Conservation (phyloP, 371 early-diverging fungal species). For the Mucor saturninus region DNA sequence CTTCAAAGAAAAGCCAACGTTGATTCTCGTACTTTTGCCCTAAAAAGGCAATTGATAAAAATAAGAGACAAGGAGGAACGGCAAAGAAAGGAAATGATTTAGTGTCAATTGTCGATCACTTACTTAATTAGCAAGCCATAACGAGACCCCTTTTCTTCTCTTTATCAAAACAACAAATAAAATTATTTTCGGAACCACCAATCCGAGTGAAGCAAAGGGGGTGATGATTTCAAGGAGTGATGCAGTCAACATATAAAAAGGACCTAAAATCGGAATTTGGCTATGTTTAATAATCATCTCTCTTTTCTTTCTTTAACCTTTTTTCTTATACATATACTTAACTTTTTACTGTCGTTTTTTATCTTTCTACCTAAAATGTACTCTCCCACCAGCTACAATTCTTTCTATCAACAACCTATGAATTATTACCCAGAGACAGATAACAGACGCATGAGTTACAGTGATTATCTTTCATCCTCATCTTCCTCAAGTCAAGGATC, state of each 20-base stretch:
- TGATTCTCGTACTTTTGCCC: neutral
- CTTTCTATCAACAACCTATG: neutral
- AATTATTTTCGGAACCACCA: conserved; percentile 5
- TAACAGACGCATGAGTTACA: conserved; percentile 36
- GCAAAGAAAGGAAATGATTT: neutral
- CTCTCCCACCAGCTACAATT: neutral
- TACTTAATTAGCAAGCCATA: conserved; percentile 1
- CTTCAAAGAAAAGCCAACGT: neutral
- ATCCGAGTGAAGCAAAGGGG: neutral
- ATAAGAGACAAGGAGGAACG: neutral
- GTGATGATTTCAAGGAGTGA: conserved; percentile 3
- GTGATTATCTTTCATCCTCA: conserved; percentile 37
- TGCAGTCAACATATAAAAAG: neutral
- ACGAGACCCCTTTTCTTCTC: neutral
- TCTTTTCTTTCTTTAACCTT: neutral
- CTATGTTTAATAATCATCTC: neutral
- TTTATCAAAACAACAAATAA: conserved; percentile 4
- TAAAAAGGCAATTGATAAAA: conserved; percentile 1
- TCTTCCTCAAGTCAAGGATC: conserved; percentile 32
- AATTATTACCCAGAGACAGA: conserved; percentile 28
- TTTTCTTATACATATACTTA: neutral
- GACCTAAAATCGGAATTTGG: neutral
- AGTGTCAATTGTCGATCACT: conserved; percentile 7
- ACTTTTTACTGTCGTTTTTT: neutral
- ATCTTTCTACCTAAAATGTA: neutral